Evolutionary conservation across 176 grass and related monocot species (phyloP).

Genomic region (Poa annua): DNA sequence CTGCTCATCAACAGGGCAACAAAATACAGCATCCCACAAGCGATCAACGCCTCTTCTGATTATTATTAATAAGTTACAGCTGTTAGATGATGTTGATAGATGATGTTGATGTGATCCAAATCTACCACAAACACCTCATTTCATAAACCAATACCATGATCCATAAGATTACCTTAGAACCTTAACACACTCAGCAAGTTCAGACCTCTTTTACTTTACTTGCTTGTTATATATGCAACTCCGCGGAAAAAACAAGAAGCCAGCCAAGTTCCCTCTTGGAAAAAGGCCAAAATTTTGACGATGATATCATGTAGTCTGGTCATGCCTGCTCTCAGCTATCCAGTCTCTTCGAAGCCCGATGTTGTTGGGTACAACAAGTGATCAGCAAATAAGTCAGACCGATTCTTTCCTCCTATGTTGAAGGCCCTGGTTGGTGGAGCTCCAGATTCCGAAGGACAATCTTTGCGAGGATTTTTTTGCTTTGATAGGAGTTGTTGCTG

Average conservation of each 20-base stretch:
- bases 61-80: background rate
- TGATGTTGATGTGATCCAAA: background rate
- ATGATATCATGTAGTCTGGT: background rate
- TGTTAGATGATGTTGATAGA: background rate
- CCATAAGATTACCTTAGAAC: background rate
- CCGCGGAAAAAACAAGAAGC: background rate
- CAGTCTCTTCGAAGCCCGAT: background rate
- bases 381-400: background rate
- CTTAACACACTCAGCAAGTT: background rate
- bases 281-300: background rate
- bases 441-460: constrained; percentile 97
- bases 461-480: constrained; percentile 86
- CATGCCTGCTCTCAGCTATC: background rate
- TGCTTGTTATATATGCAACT: background rate
- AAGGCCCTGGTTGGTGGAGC: constrained; percentile 73
- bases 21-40: no score
- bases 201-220: constrained; percentile 2
- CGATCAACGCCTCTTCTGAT: no score
- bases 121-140: background rate
- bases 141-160: background rate
- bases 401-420: constrained; percentile 47
- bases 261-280: background rate
- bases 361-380: background rate
- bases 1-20: no score
- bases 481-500: constrained; percentile 83